Conservation (phyloP, 192 early-diverging fungal species). For the Rhizoclosmatium globosum region DNA sequence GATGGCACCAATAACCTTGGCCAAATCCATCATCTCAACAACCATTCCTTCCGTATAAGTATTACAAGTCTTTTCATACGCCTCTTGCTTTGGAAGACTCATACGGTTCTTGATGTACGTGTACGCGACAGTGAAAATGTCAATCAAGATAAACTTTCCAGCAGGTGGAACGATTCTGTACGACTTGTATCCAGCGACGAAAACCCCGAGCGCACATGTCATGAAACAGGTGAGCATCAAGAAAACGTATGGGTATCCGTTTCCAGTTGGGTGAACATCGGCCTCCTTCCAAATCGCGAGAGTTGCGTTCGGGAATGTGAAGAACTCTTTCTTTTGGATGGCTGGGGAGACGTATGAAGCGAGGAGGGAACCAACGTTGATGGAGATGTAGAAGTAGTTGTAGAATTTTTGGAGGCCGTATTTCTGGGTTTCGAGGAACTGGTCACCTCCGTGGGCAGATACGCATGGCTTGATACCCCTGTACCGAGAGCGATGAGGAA, state of each 20-base stretch:
- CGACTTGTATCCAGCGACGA: slow-evolving; percentile 58
- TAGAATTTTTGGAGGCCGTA: slow-evolving; percentile 61
- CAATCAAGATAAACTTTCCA: slow-evolving; percentile 61
- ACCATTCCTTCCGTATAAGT: slow-evolving; percentile 32
- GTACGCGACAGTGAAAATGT: slow-evolving; percentile 51
- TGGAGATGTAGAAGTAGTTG: slow-evolving; percentile 58
- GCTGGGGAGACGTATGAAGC: slow-evolving; percentile 59
- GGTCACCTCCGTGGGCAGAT: slow-evolving; percentile 63
- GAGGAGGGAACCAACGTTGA: slow-evolving; percentile 66
- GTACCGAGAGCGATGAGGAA: slow-evolving; percentile 67
- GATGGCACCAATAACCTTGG: slow-evolving; percentile 43
- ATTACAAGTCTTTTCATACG: slow-evolving; percentile 13
- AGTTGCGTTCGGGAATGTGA: slow-evolving; percentile 31
- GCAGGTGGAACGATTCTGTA: slow-evolving; percentile 72
- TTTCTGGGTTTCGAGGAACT: slow-evolving; percentile 61
- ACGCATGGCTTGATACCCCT: slow-evolving; percentile 75
- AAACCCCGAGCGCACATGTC: slow-evolving; percentile 50
- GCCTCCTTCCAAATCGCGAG: not conserved
- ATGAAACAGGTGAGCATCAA: slow-evolving; percentile 55
- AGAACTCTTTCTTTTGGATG: slow-evolving; percentile 46
- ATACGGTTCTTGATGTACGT: slow-evolving; percentile 29
- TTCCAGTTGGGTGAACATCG: slow-evolving; percentile 12
- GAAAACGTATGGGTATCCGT: slow-evolving; percentile 62
- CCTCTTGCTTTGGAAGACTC: slow-evolving; percentile 8
- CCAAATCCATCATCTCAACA: slow-evolving; percentile 46